These are phyloP conservation scores for Paramecium octaurelia DNA, from an alignment of 73 alveolate species.

Conservation along the genomic window DNA sequence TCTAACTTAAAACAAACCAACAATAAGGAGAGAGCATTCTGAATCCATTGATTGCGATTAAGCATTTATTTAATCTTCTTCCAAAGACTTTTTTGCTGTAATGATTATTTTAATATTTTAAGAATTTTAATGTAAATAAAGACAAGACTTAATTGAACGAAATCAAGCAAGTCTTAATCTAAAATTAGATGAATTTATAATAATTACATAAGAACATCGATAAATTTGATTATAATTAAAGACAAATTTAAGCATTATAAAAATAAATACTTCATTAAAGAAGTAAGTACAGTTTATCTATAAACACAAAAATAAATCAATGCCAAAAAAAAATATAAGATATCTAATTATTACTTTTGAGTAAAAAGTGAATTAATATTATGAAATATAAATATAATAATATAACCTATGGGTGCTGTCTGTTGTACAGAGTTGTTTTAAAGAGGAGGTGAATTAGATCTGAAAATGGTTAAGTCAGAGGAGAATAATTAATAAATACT, in stretches of 20 bases:
- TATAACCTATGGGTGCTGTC: slow-evolving; percentile 9
- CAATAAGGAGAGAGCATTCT: not conserved
- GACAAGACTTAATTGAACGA: not conserved
- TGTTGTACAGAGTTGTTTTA: not conserved
- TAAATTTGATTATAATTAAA: not conserved
- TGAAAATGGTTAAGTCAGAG: not conserved
- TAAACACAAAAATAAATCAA: not conserved
- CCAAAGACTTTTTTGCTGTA: not conserved
- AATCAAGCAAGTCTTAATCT: not conserved
- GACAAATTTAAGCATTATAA: slow-evolving; percentile 12
- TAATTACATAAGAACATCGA: not conserved
- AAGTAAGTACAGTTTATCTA: not conserved
- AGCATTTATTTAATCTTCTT: not conserved
- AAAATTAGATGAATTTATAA: not conserved
- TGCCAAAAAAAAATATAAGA: not conserved
- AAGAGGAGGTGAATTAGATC: not conserved
- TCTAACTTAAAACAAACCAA: not conserved
- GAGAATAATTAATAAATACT: not conserved
- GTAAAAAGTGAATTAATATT: not conserved
- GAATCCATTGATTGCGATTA: not conserved
- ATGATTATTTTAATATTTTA: too few relatives aligned
- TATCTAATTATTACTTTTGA: not conserved
- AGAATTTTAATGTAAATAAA: not conserved
- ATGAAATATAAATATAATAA: not conserved
- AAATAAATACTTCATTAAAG: not conserved